A percentile compares a stretch with the other conserved stretches of the same genome.
phyloP scores from a whole-genome alignment of 345 rosid genomes.

The Hibiscus trionum region DNA sequence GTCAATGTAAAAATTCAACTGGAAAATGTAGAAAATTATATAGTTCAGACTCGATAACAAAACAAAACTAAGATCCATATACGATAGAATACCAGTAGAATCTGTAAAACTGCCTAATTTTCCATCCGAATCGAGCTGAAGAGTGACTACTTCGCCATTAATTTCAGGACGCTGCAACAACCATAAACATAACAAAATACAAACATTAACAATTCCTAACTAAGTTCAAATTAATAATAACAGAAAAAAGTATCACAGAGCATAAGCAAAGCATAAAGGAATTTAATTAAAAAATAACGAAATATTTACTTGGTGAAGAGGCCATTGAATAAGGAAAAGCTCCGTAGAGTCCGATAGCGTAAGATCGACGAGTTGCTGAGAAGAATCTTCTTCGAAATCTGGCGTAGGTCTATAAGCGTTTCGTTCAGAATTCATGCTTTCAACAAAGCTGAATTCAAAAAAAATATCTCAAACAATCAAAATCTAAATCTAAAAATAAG shows the following conservation, averaged over 20 bases:
- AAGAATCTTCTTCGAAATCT: slow-evolving; percentile 32
- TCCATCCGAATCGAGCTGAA: slow-evolving; percentile 44
- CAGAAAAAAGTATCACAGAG: neutral
- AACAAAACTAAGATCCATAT: neutral
- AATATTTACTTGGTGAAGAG: slow-evolving; percentile 40
- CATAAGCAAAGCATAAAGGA: neutral
- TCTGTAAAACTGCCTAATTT: slow-evolving; percentile 48
- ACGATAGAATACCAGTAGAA: slow-evolving; percentile 37
- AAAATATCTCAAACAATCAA: neutral
- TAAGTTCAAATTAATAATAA: neutral
- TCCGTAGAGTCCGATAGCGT: slow-evolving; percentile 33
- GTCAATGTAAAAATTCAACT: neutral
- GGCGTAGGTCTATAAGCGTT: slow-evolving; percentile 33
- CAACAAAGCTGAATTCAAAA: neutral
- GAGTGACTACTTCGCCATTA: slow-evolving; percentile 38
- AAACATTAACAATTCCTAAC: neutral
- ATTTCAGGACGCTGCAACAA: slow-evolving; percentile 52
- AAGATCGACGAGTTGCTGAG: slow-evolving; percentile 36
- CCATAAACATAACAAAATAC: neutral
- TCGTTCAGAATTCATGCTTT: neutral
- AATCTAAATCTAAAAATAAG: neutral
- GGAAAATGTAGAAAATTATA: neutral
- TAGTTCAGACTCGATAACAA: neutral
- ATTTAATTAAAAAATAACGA: neutral
- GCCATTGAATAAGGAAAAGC: slow-evolving; percentile 86